Conservation (phyloP, 495 filamentous ascomycete genomes). For the Diplogelasinospora grovesii region DNA sequence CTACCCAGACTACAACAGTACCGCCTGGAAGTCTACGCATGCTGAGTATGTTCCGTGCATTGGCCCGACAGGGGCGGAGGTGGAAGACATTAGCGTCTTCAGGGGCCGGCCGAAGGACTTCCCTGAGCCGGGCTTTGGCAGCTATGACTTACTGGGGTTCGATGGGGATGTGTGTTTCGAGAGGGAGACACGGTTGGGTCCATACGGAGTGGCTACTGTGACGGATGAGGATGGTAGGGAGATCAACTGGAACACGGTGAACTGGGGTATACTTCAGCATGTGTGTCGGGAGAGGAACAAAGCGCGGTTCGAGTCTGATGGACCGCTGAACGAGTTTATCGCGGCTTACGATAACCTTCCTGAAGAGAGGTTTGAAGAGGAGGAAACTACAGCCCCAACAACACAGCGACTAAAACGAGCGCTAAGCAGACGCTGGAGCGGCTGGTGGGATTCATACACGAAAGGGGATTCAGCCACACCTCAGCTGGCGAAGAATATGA, state of each 20-base stretch:
- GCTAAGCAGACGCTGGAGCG: constrained; percentile 1
- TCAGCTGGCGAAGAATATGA: neutral
- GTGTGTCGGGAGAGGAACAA: constrained; percentile 57
- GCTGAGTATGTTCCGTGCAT: constrained; percentile 30
- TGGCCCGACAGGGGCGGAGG: constrained; percentile 24
- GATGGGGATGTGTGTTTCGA: constrained; percentile 87
- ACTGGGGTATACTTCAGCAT: constrained; percentile 65
- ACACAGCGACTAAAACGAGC: neutral
- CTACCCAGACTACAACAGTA: constrained; percentile 42
- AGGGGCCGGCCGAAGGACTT: constrained; percentile 62
- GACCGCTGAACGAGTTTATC: constrained; percentile 27
- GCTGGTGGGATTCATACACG: too few species aligned
- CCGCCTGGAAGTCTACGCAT: constrained; percentile 21
- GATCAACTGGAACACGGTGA: constrained; percentile 59
- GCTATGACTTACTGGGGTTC: constrained; percentile 64
- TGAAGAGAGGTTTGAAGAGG: too few species aligned
- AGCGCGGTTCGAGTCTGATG: constrained; percentile 44
- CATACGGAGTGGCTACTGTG: constrained; percentile 61
- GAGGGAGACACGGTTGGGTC: constrained; percentile 73
- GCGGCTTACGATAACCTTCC: neutral
- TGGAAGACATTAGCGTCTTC: constrained; percentile 38
- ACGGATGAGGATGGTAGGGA: constrained; percentile 26
- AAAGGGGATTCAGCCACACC: neutral
- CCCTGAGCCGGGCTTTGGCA: constrained; percentile 72
- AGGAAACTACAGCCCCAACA: neutral